Evolutionary conservation across 768 basidiomycete genomes (phyloP).

Genomic region (Symmetrospora coprosmae): DNA sequence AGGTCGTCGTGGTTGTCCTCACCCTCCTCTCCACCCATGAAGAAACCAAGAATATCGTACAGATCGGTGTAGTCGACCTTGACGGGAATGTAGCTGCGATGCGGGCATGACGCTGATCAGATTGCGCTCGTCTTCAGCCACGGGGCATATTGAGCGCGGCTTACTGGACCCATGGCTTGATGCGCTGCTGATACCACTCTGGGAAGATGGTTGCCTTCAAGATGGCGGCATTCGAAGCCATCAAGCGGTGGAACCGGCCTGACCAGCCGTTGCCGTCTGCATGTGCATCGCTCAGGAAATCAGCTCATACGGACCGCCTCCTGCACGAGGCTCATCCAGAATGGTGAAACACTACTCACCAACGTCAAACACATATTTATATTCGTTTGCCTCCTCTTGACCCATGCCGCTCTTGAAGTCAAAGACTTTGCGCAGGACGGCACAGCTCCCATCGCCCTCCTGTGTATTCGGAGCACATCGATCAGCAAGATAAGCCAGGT

Average conservation of each 20-base stretch:
- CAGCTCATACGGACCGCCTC: too few relatives aligned
- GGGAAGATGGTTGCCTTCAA: constrained; percentile 73
- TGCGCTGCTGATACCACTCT: constrained; percentile 47
- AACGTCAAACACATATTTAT: constrained; percentile 81
- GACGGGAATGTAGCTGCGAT: constrained; percentile 33
- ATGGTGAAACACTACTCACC: constrained; percentile 33
- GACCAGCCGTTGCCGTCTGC: constrained; percentile 78
- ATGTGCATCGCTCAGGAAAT: neutral
- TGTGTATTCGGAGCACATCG: constrained; percentile 3
- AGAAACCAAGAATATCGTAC: constrained; percentile 37
- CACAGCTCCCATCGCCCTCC: constrained; percentile 15
- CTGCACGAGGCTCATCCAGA: neutral
- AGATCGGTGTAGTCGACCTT: constrained; percentile 39
- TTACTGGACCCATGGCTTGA: constrained; percentile 35
- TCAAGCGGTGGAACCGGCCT: constrained; percentile 46
- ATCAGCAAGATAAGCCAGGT: constrained; percentile 32
- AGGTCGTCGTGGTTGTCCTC: constrained; percentile 36
- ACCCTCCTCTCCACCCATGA: constrained; percentile 37
- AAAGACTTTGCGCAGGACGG: neutral
- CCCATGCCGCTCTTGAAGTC: constrained; percentile 6
- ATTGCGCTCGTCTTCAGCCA: neutral
- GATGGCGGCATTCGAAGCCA: constrained; percentile 70
- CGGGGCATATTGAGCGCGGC: neutral
- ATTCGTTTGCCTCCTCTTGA: constrained; percentile 39
- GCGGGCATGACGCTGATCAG: neutral